A percentile compares a stretch with the other conserved stretches of the same genome.
phyloP scores from a whole-genome alignment of 2,329 filamentous ascomycete genomes.

The Neospermospora avenae region DNA sequence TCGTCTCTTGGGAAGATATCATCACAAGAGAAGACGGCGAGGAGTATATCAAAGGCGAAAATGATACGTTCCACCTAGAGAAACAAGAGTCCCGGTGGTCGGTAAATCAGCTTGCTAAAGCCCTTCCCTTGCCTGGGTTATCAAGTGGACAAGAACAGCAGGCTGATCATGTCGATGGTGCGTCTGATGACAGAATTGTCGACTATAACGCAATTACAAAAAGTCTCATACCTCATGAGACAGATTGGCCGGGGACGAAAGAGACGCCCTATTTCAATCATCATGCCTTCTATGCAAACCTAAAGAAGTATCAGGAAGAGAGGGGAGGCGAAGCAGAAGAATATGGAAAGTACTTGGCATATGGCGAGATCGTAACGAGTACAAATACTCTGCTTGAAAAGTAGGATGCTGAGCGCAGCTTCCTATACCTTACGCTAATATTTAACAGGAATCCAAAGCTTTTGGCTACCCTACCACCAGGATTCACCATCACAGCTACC shows the following conservation, averaged over 20 bases:
- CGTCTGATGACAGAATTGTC: conserved; percentile 55
- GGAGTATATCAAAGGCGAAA: conserved; percentile 74
- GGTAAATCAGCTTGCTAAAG: conserved; percentile 51
- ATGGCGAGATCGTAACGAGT: conserved; percentile 89
- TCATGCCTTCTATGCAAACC: conserved; percentile 68
- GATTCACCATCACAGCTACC: conserved; percentile 85
- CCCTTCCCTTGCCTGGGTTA: conserved; percentile 39
- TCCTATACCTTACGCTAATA: conserved; percentile 12
- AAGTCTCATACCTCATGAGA: conserved; percentile 69
- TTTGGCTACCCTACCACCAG: conserved; percentile 71
- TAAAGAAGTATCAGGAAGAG: conserved; percentile 60
- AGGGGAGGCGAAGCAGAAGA: conserved; percentile 53
- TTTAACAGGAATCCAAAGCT: conserved; percentile 67
- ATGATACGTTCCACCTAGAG: conserved; percentile 78
- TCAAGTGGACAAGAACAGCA: conserved; percentile 14
- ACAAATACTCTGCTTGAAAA: conserved; percentile 93
- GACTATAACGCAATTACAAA: conserved; percentile 76
- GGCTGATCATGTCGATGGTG: conserved; percentile 38
- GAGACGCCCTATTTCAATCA: conserved; percentile 87
- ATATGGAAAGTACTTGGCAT: conserved; percentile 78
- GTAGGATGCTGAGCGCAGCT: conserved; percentile 41
- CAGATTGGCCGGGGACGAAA: conserved; percentile 62
- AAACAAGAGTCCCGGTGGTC: conserved; percentile 60
- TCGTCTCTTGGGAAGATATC: conserved; percentile 64
- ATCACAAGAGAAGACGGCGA: conserved; percentile 63